phyloP scores from a whole-genome alignment of 352 stramenopile genomes.

The Phytophthora constricta region DNA sequence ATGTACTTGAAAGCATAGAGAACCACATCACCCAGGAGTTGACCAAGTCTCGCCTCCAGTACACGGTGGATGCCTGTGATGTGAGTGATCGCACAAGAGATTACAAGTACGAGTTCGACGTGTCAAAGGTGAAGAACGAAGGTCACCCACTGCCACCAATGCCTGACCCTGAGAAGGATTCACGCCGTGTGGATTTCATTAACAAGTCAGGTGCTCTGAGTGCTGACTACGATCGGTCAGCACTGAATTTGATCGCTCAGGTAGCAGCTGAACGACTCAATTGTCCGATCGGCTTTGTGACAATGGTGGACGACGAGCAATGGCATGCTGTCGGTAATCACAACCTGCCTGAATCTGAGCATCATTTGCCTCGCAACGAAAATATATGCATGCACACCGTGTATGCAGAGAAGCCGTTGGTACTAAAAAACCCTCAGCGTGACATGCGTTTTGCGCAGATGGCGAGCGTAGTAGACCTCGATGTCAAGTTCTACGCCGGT shows the following conservation, averaged over 20 bases:
- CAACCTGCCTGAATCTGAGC: slow-evolving; percentile 6
- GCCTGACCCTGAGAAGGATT: slow-evolving; percentile 26
- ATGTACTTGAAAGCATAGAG: too few species aligned
- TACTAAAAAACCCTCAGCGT: slow-evolving; percentile 51
- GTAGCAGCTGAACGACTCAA: slow-evolving; percentile 43
- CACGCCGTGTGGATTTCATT: slow-evolving; percentile 32
- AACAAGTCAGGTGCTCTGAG: slow-evolving; percentile 34
- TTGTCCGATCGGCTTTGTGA: slow-evolving; percentile 47
- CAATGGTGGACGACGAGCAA: slow-evolving; percentile 39
- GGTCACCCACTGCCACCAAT: slow-evolving; percentile 37
- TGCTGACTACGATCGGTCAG: slow-evolving; percentile 37
- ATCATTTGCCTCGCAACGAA: slow-evolving; percentile 31
- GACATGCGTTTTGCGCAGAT: slow-evolving; percentile 57
- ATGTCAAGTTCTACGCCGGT: slow-evolving; percentile 54
- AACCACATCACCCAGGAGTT: slow-evolving; percentile 19
- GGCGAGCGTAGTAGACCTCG: slow-evolving; percentile 27
- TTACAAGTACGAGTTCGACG: slow-evolving; percentile 40
- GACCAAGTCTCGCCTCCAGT: slow-evolving; percentile 16
- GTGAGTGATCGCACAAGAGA: slow-evolving; percentile 23
- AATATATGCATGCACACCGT: slow-evolving; percentile 47
- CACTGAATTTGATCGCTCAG: slow-evolving; percentile 41
- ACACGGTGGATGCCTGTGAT: slow-evolving; percentile 6
- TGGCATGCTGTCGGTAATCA: slow-evolving; percentile 41
- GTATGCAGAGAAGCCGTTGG: slow-evolving; percentile 48
- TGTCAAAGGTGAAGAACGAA: slow-evolving; percentile 17